Percentiles rank a stretch among this genome's conserved stretches.
phyloP scores from a whole-genome alignment of 2,329 filamentous ascomycete species.

The Aotearoamyces nothofagi region DNA sequence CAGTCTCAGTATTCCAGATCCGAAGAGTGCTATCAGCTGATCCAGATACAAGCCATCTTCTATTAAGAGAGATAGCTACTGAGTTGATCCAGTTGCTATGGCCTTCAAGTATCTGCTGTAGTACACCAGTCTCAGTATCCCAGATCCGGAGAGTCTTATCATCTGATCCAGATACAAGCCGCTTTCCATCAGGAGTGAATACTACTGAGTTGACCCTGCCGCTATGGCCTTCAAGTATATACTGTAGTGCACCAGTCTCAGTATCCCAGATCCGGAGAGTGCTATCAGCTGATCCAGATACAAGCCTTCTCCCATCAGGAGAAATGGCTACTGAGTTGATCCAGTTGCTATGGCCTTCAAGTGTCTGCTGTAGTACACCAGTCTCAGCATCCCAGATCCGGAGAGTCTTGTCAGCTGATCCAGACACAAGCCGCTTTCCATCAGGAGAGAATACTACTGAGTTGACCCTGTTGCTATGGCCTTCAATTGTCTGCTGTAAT shows the following conservation, averaged over 20 bases:
- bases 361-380: constrained; percentile 1
- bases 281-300: constrained; percentile 2
- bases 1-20: neutral
- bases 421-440: constrained; percentile 6
- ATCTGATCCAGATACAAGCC: constrained; percentile 1
- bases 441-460: constrained; percentile 11
- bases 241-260: constrained; percentile 49
- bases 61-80: neutral
- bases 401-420: constrained; percentile 6
- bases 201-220: neutral
- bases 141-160: constrained; percentile 2
- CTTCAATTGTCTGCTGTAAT: constrained; percentile 8
- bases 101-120: neutral
- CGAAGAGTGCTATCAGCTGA: constrained; percentile 2
- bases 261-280: constrained; percentile 38
- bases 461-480: constrained; percentile 5
- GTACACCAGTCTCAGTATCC: neutral
- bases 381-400: constrained; percentile 1
- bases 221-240: too few species aligned
- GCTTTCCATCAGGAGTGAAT: constrained; percentile 1
- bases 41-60: constrained; percentile 1
- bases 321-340: constrained; percentile 3
- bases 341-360: constrained; percentile 2
- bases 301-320: constrained; percentile 1
- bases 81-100: neutral